Evolutionary conservation across 2,329 filamentous ascomycete species (phyloP).

Genomic region (Ceratocystis alfenasii): DNA sequence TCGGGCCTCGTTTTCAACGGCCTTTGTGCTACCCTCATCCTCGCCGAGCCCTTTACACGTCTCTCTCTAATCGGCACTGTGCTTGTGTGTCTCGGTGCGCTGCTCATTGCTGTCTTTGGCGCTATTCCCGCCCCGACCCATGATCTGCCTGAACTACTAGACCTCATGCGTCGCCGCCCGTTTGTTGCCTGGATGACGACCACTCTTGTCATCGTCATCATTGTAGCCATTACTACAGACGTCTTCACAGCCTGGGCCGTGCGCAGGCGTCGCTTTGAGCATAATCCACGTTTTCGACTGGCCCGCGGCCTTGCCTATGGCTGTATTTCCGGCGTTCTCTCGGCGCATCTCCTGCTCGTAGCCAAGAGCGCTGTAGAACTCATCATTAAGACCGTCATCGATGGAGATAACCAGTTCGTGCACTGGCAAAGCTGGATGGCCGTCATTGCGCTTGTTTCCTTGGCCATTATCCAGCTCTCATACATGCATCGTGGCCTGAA

Average conservation of each 20-base stretch:
- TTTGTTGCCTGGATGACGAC: conserved; percentile 85
- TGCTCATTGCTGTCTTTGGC: conserved; percentile 86
- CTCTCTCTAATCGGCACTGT: conserved; percentile 87
- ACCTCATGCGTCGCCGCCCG: conserved; percentile 56
- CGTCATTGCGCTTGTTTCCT: conserved; percentile 62
- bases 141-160: conserved; percentile 67
- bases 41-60: conserved; percentile 85
- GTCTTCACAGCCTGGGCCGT: conserved; percentile 41
- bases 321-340: conserved; percentile 80
- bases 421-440: conserved; percentile 94
- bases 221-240: conserved; percentile 53
- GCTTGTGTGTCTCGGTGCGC: conserved; percentile 76
- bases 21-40: conserved; percentile 84
- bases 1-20: conserved; percentile 97
- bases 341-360: conserved; percentile 82
- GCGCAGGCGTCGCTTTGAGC: conserved; percentile 32
- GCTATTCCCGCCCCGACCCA: conserved; percentile 90
- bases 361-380: conserved; percentile 96
- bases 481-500: conserved; percentile 90
- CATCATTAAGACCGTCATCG: conserved; percentile 71
- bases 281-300: conserved; percentile 57
- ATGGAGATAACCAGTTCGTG: conserved; percentile 83
- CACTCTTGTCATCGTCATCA: conserved; percentile 60
- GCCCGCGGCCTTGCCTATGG: conserved; percentile 78
- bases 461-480: conserved; percentile 85